Conservation (phyloP, 257 asterid species). For the Osmanthus fragrans region DNA sequence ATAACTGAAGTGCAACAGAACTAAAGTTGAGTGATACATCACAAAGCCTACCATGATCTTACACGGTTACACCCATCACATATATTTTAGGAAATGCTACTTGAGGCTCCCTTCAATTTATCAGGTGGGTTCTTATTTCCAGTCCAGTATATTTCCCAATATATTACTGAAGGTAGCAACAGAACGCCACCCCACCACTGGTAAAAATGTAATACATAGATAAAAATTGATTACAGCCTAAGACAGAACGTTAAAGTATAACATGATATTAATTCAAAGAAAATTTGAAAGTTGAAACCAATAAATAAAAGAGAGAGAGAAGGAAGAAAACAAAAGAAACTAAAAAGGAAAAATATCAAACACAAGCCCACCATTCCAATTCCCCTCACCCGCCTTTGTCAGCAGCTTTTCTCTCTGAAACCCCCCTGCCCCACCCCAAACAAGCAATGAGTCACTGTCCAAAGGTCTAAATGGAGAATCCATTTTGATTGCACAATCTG, state of each 20-base stretch:
- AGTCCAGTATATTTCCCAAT: neutral
- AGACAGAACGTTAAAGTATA: neutral
- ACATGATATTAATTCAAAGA: neutral
- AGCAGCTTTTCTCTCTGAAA: neutral
- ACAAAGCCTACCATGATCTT: neutral
- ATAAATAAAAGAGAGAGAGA: neutral
- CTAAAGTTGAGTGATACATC: neutral
- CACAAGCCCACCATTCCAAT: neutral
- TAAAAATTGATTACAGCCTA: neutral
- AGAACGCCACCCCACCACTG: neutral
- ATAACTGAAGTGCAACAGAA: neutral
- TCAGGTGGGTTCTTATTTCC: neutral
- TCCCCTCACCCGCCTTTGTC: neutral
- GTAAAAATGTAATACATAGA: neutral
- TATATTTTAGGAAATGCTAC: neutral
- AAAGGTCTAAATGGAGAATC: neutral
- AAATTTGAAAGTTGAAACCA: neutral
- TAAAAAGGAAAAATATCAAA: neutral
- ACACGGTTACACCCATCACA: neutral
- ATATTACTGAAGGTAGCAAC: neutral
- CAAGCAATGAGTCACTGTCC: neutral
- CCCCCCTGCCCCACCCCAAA: neutral
- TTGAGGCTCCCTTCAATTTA: neutral
- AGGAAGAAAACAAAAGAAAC: neutral
- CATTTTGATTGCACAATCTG: neutral